Conservation (phyloP, 163 green algal species). For the Volvox carteri region DNA sequence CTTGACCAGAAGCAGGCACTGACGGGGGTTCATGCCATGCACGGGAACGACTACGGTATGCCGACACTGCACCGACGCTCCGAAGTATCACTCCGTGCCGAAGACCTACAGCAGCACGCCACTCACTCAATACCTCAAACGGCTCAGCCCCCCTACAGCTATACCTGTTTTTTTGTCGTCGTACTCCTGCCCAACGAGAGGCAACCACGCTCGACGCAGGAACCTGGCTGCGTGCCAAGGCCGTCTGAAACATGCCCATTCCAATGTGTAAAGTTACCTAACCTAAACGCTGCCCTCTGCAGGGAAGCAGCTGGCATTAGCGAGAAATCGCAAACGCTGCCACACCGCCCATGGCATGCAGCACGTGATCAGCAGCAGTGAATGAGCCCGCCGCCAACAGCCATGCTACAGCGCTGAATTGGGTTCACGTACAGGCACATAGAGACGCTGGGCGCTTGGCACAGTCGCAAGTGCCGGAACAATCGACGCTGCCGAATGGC, state of each 20-base stretch:
- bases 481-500: neutral
- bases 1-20: neutral
- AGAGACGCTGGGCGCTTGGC: neutral
- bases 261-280: neutral
- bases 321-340: neutral
- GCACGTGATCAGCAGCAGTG: neutral
- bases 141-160: neutral
- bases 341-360: neutral
- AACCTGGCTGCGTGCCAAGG: neutral
- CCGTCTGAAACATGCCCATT: neutral
- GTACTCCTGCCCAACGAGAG: neutral
- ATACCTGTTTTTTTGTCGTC: neutral
- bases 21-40: neutral
- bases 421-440: neutral
- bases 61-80: conserved; percentile 21
- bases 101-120: conserved; percentile 7
- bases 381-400: neutral
- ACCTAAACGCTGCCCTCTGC: neutral
- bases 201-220: neutral
- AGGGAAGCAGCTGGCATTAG: neutral
- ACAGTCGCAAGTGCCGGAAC: no score
- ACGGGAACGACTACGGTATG: neutral
- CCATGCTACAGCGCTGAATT: neutral
- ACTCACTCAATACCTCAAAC: conserved; percentile 4
- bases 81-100: conserved; percentile 4